Conservation (phyloP, 495 filamentous ascomycete genomes). For the Penicillium nucicola region DNA sequence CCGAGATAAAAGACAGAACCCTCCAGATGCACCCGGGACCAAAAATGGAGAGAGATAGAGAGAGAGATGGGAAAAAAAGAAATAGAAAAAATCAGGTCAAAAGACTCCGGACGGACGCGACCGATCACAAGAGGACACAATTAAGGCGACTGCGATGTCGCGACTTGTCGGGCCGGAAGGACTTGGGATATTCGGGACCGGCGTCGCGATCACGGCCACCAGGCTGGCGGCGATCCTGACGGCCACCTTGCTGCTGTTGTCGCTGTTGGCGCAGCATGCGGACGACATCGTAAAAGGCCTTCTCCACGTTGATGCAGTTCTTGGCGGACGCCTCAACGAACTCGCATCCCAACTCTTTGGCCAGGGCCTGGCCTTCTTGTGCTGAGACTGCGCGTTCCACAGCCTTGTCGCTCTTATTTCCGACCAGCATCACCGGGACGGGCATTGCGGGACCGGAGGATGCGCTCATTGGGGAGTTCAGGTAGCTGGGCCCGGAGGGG, state of each 20-base stretch:
- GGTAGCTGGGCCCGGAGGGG: slow-evolving; percentile 54
- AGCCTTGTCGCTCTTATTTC: slow-evolving; percentile 95
- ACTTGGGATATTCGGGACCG: slow-evolving; percentile 40
- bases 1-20: slow-evolving; percentile 32
- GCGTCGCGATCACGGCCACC: slow-evolving; percentile 39
- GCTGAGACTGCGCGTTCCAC: slow-evolving; percentile 95
- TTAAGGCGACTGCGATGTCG: slow-evolving; percentile 37
- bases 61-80: slow-evolving; percentile 19
- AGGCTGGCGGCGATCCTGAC: slow-evolving; percentile 40
- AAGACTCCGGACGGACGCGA: slow-evolving; percentile 16
- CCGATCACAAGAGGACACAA: slow-evolving; percentile 42
- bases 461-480: slow-evolving; percentile 66
- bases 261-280: slow-evolving; percentile 81
- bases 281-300: slow-evolving; percentile 98
- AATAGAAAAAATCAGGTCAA: slow-evolving; percentile 5
- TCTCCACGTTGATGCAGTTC: slow-evolving; percentile 98
- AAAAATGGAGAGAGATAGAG: slow-evolving; percentile 18
- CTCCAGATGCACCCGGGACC: slow-evolving; percentile 32
- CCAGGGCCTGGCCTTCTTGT: slow-evolving; percentile 89
- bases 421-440: slow-evolving; percentile 95
- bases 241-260: slow-evolving; percentile 47
- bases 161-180: slow-evolving; percentile 41
- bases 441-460: slow-evolving; percentile 57
- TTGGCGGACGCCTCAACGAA: slow-evolving; percentile 99
- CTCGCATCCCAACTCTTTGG: slow-evolving; percentile 89